Evolutionary conservation across 139 green algal genomes (phyloP), one percentile per base, ranked within the genome.

Genomic region (Zygnema circumcarinatum): DNA sequence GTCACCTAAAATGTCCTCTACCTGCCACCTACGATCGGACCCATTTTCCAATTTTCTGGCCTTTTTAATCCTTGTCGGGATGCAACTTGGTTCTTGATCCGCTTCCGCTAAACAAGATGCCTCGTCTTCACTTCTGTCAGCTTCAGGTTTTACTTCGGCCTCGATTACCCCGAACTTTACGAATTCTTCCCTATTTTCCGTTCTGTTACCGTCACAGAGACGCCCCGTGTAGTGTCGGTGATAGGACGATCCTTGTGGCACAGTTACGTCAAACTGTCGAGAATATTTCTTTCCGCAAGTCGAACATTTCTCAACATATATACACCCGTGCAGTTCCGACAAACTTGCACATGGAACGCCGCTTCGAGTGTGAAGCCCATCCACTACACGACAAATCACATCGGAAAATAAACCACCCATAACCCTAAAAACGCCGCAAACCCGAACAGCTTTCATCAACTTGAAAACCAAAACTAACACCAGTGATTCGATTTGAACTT

Each of bases 261-360:
- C 52, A 1, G 53, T 89, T 25, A 90, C 85, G 38, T 88, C 33
- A 85, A 82, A 90, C 2, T 54, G 33, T 2, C 85, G 47, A 53
- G 40, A 21, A 47, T 88, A 89, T 87, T 96, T 92, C 0, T 29
- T 38, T 54, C 88, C 87, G 93, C 96, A 99, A 1, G 62, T 53
- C 7, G 74, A 35, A 91, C 97, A 99, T 33, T 92, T 89, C 92
- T 99, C 97, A 2, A 91, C 91, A 84, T 98, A 99, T 87, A 96
- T 97, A 91, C 98, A 98, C 75, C 97, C 97, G 85, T 99, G 97
- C 88, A 99, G 93, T 92, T 99, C 97, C 0, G 97, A 95, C 0
- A 99, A 85, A 52, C 90, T 29, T 0, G 79, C 69, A 1, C 86
- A 52, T 0, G 94, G 94, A 11, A 96, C 84, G 31, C 96, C 96